Evolutionary conservation across 2,329 filamentous ascomycete genomes (phyloP).

Genomic region (Trichoderma endophyticum): DNA sequence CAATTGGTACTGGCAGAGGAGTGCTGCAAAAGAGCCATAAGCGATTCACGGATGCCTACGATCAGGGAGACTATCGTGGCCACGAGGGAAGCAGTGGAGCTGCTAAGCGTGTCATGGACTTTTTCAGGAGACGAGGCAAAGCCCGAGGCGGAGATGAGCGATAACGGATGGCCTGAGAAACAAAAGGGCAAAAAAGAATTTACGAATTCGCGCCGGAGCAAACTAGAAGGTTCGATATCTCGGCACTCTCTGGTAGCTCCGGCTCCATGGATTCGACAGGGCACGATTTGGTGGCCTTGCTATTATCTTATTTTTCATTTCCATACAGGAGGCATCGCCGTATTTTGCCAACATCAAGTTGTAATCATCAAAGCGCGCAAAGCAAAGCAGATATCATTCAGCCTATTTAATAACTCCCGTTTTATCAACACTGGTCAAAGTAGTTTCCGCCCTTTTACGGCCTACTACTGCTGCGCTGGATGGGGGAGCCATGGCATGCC

Average conservation of each 20-base stretch:
- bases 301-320: conserved; percentile 6
- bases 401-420: conserved; percentile 13
- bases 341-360: conserved; percentile 15
- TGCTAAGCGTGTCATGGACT: conserved; percentile 94
- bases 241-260: not conserved
- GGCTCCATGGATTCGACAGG: not conserved
- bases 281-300: not conserved
- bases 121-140: conserved; percentile 85
- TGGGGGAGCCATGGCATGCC: conserved; percentile 12
- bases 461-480: not conserved
- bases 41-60: conserved; percentile 85
- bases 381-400: conserved; percentile 18
- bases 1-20: conserved; percentile 44
- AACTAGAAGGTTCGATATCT: not conserved
- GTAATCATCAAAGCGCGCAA: conserved; percentile 20
- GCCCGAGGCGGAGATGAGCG: conserved; percentile 61
- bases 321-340: conserved; percentile 1
- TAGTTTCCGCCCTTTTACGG: not conserved
- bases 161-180: conserved; percentile 21
- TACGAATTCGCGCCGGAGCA: not conserved
- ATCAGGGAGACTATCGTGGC: conserved; percentile 63
- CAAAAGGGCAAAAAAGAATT: not conserved
- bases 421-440: not conserved
- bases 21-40: conserved; percentile 82
- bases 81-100: conserved; percentile 82